Percentiles rank a stretch among this genome's conserved stretches.
phyloP scores from a whole-genome alignment of 108 stramenopile genomes.

The Cyclotella kingstonii region DNA sequence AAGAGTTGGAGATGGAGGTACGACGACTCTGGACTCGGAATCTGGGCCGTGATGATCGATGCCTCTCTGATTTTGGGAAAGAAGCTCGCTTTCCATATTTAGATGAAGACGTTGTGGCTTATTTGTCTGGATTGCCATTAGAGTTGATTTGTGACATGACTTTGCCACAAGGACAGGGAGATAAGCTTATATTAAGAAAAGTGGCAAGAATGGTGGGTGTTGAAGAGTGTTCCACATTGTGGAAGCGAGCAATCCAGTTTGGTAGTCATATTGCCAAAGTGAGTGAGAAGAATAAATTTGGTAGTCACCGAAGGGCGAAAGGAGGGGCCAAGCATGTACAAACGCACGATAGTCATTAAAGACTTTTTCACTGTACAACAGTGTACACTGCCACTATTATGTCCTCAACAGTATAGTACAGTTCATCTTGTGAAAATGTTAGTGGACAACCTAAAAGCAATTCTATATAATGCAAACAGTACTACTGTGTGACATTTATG shows the following conservation, averaged over 20 bases:
- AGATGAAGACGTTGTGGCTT: slow-evolving; percentile 85
- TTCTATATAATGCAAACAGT: too few species aligned
- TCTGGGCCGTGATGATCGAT: slow-evolving; percentile 95
- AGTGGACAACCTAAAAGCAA: too few species aligned
- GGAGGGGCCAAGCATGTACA: slow-evolving; percentile 36
- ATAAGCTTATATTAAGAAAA: slow-evolving; percentile 82
- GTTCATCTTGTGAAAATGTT: too few species aligned
- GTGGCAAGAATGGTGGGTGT: slow-evolving; percentile 60
- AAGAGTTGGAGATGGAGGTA: slow-evolving; percentile 84
- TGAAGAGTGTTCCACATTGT: slow-evolving; percentile 50
- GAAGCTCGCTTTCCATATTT: slow-evolving; percentile 95
- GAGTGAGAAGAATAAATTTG: slow-evolving; percentile 77
- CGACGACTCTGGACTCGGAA: slow-evolving; percentile 94
- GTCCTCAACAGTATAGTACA: too few species aligned
- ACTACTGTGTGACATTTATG: too few species aligned
- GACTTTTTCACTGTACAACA: too few species aligned
- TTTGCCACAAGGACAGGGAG: slow-evolving; percentile 75
- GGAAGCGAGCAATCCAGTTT: slow-evolving; percentile 96
- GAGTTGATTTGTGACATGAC: slow-evolving; percentile 62
- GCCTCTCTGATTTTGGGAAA: slow-evolving; percentile 82
- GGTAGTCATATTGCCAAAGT: slow-evolving; percentile 89
- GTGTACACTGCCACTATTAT: too few species aligned
- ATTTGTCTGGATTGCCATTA: slow-evolving; percentile 48
- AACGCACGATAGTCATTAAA: too few species aligned
- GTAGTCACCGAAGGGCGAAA: slow-evolving; percentile 78